Evolutionary conservation across 306 rosid species (phyloP).

Genomic region (Glycine soja): DNA sequence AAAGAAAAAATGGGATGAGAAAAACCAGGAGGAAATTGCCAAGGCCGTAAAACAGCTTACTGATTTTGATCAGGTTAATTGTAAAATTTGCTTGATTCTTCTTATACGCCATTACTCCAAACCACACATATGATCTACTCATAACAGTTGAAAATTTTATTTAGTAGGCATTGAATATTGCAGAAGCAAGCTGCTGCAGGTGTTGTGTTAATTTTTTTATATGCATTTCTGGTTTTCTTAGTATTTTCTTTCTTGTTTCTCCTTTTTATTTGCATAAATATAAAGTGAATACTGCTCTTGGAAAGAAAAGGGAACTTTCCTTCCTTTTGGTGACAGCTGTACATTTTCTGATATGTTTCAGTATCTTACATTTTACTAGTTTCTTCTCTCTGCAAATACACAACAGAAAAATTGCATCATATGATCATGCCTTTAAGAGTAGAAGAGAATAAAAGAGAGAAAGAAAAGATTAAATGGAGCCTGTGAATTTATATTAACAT

Average conservation of each 20-base stretch:
- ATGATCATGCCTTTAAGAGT: not conserved
- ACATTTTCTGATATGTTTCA: conserved; percentile 22
- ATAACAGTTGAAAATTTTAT: conserved; percentile 15
- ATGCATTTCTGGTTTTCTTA: conserved; percentile 12
- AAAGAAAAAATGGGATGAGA: conserved; percentile 87
- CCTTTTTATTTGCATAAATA: conserved; percentile 35
- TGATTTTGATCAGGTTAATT: conserved; percentile 88
- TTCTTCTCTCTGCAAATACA: conserved; percentile 3
- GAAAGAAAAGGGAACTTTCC: conserved; percentile 17
- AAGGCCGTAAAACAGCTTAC: conserved; percentile 77
- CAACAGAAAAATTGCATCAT: not conserved
- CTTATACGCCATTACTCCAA: conserved; percentile 27
- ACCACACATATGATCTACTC: conserved; percentile 5
- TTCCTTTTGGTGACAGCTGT: conserved; percentile 30
- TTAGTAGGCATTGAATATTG: conserved; percentile 26
- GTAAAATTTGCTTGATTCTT: conserved; percentile 39
- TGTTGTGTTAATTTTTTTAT: conserved; percentile 14
- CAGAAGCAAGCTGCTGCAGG: conserved; percentile 42
- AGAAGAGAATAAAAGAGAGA: conserved; percentile 14
- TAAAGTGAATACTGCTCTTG: conserved; percentile 11
- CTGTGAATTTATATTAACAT: conserved; percentile 24
- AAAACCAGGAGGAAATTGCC: conserved; percentile 90
- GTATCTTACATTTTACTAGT: not conserved
- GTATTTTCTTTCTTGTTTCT: conserved; percentile 11
- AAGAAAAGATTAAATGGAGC: conserved; percentile 23